Base-by-base conservation (phyloP, 352 stramenopile species). In the Phytopythium boreale region DNA sequence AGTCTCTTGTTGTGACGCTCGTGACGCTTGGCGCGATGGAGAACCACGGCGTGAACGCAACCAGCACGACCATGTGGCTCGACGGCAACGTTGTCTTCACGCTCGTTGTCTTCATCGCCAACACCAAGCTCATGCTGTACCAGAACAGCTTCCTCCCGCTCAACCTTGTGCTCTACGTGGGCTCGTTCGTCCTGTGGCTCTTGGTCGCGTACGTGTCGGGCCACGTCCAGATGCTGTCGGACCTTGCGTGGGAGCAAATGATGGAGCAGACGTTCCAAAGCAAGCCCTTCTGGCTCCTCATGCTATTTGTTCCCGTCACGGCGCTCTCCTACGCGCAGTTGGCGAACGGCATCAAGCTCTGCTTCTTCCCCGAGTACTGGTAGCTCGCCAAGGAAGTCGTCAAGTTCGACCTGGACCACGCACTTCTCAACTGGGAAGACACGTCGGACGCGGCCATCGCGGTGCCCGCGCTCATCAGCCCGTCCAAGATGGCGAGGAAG, bases 21-120 rank as follows among this genome's bases (percentile, higher is more conserved):
- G 61, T 92, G 11, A 72, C 73, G 1, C 62, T 90, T 31, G 31
- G 79, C 39, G 66, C 75, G 17, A 59, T 91, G 49, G 49, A 77
- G 17, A 79, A 84, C 10, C 61, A 61, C 4, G 80, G 76, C 6
- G 69, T 72, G 31, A 34, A 59, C 50, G 85, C 72, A 8, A 58
- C 52, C 1, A 87, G 62, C 59, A 76, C 72, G 8, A 76, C 75
- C 6, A 91, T 95, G 81, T 95, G 87, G 87, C 64, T 93, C 11
- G 57, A 89, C 43, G 84, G 87, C 22, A 93, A 91, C 64, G 75
- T 93, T 31, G 84, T 91, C 46, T 92, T 95, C 59, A 92, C 87
- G 9, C 58, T 93, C 9, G 81, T 95, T 14, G 84, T 93, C 24
- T 66, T 90, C 5, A 70, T 87, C 46, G 84, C 87, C 20, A 95